Conservation (phyloP, 2,329 filamentous ascomycete species). For the Torrubiella hemipterigena region DNA sequence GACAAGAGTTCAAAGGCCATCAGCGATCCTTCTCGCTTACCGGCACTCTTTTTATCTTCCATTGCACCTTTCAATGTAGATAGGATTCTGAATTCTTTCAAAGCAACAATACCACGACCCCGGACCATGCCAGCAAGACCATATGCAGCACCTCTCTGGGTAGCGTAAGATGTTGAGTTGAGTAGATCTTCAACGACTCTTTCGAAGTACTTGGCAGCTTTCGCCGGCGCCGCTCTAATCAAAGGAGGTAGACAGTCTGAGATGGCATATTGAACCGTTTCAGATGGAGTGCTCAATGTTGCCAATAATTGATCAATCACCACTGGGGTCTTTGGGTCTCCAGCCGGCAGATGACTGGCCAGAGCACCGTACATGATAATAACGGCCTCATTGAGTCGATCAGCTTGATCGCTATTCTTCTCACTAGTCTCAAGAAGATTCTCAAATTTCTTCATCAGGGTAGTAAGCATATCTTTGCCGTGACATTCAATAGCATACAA, state of each 20-base stretch:
- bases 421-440: conserved; percentile 75
- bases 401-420: conserved; percentile 67
- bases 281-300: conserved; percentile 87
- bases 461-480: conserved; percentile 72
- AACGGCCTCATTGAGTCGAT: conserved; percentile 91
- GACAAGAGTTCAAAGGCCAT: conserved; percentile 87
- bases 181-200: conserved; percentile 73
- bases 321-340: conserved; percentile 77
- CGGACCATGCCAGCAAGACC: conserved; percentile 82
- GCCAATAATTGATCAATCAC: conserved; percentile 78
- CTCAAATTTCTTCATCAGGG: conserved; percentile 88
- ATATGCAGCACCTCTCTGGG: conserved; percentile 85
- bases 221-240: conserved; percentile 68
- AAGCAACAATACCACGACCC: conserved; percentile 70
- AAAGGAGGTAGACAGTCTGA: conserved; percentile 87
- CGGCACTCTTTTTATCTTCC: conserved; percentile 91
- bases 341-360: conserved; percentile 70
- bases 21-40: conserved; percentile 79
- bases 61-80: conserved; percentile 65
- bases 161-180: conserved; percentile 82
- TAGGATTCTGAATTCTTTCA: conserved; percentile 80
- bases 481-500: conserved; percentile 69
- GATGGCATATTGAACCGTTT: conserved; percentile 93
- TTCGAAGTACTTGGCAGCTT: conserved; percentile 69
- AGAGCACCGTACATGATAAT: conserved; percentile 95